Base-by-base conservation (phyloP, 2,329 filamentous ascomycete genomes). In the Epichloe aotearoae region DNA sequence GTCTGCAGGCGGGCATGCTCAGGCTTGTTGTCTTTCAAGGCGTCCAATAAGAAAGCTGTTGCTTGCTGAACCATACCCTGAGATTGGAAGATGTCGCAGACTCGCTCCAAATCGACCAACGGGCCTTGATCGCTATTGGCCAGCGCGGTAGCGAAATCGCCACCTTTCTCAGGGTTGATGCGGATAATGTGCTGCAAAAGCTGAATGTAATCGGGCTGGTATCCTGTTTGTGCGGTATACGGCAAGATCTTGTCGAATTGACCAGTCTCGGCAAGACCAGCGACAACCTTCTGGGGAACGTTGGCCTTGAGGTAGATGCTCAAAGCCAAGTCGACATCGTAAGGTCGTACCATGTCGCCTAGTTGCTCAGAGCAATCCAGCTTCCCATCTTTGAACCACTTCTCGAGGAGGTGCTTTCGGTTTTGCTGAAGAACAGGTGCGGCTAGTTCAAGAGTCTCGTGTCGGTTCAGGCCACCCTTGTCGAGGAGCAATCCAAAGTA, bases 401-500 rank as follows among this genome's bases (percentile, higher is more conserved):
- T 98, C 71, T 97, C 93, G 30, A 98, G 79, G 26, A 98, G 74
- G 64, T 97, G 88, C 72, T 96, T 97, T 57, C 93, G 83, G 67
- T 90, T 93, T 69, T 98, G 93, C 51, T 86, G 82, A 52, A 98
- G 77, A 19, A 98, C 93, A 19, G 93, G 93, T 58, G 89, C 83
- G 10, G 93, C 90, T 54, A 98, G 77, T 72, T 98, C 93, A 39
- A 98, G 74, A 45, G 90, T 95, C 70, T 98, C 93, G 57, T 95
- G 86, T 64, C 84, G 83, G 72, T 98, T 98, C 44, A 98, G 74
- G 30, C 80, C 80, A 52, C 93, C 91, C 78, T 98, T 96, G 66
- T 98, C 94, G 36, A 98, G 77, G 42, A 98, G 77, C 80, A 96
- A 89, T 55, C 93, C 93, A 59, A 98, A 98, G 71, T 98, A 98